Evolutionary conservation across 345 rosid genomes (phyloP).

Genomic region (Firmiana major): DNA sequence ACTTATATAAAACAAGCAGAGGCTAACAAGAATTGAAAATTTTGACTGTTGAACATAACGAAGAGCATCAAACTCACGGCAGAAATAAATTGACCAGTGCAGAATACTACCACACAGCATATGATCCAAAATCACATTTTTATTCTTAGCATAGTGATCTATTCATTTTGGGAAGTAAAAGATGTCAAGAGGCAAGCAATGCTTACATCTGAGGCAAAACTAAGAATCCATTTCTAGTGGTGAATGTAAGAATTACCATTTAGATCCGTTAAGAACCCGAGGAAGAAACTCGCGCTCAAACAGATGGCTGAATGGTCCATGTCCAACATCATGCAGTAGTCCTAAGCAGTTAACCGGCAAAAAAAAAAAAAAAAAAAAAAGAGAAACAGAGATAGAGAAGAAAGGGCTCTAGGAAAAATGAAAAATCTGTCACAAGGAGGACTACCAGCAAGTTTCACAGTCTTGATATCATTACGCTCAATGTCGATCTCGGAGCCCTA

Average conservation of each 20-base stretch:
- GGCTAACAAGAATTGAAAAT: not conserved
- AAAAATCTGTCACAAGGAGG: not conserved
- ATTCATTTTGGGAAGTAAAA: not conserved
- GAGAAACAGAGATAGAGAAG: not conserved
- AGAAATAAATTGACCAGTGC: not conserved
- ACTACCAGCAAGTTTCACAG: conserved; percentile 70
- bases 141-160: not conserved
- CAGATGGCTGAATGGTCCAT: conserved; percentile 78
- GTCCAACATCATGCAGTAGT: conserved; percentile 74
- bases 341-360: conserved; percentile 33
- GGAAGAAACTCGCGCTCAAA: conserved; percentile 71
- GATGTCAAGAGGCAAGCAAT: not conserved
- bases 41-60: not conserved
- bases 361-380: not conserved
- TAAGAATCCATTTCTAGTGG: not conserved
- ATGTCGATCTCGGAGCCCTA: conserved; percentile 64
- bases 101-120: not conserved
- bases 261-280: conserved; percentile 31
- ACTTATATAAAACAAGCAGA: not conserved
- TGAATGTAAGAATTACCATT: conserved; percentile 35
- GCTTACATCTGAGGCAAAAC: not conserved
- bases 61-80: not conserved
- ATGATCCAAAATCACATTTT: not conserved
- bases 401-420: not conserved
- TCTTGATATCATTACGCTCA: conserved; percentile 49